Conservation (phyloP, 805 yeast genomes). For the Saccharomycopsis sp. region DNA sequence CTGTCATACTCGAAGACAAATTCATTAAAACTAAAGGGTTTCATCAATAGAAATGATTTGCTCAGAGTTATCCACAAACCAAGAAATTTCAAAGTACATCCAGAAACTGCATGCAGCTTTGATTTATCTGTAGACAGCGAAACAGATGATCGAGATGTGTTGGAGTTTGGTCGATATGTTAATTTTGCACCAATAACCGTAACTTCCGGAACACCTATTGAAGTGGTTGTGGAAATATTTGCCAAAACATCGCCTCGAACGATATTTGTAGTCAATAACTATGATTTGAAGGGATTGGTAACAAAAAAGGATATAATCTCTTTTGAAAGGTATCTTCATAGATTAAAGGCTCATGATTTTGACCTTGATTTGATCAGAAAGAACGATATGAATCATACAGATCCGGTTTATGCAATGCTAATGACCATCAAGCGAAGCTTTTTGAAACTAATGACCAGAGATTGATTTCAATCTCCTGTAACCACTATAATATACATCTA, state of each 20-base stretch:
- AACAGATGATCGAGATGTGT: not conserved
- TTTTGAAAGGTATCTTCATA: slow-evolving; percentile 41
- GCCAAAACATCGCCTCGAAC: slow-evolving; percentile 74
- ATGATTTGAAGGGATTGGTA: slow-evolving; percentile 62
- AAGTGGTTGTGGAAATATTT: slow-evolving; percentile 60
- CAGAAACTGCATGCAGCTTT: not conserved
- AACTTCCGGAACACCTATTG: slow-evolving; percentile 46
- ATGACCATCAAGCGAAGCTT: not conserved
- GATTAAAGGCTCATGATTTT: slow-evolving; percentile 14
- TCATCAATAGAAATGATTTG: not conserved
- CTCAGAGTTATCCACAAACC: not conserved
- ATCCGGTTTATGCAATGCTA: not conserved
- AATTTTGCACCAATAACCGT: slow-evolving; percentile 37
- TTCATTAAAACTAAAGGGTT: not conserved
- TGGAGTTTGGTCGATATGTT: not conserved
- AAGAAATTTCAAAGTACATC: not conserved
- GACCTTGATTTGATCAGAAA: slow-evolving; percentile 4
- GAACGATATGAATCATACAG: not conserved
- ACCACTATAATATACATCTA: not conserved
- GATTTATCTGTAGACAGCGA: not conserved
- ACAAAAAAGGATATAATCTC: slow-evolving; percentile 79
- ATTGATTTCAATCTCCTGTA: not conserved
- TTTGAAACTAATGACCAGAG: not conserved
- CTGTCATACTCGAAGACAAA: not conserved
- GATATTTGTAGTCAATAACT: slow-evolving; percentile 54